Evolutionary conservation across 164 flowering plant genomes (phyloP), one percentile per base, ranked within the genome.

Genomic region (Euptelea pleiosperma): DNA sequence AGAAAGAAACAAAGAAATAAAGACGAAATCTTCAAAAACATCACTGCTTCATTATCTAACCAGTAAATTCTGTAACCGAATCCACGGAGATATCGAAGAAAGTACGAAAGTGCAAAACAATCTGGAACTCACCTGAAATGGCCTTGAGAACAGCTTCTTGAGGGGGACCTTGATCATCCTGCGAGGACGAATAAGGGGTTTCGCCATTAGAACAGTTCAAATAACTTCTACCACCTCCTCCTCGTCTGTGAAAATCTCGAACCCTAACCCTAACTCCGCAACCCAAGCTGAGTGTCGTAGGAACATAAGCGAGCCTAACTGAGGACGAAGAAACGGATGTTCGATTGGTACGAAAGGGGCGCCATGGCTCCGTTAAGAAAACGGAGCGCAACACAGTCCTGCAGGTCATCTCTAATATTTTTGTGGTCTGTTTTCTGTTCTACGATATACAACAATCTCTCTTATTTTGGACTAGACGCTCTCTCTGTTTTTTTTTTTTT

Each of bases 71-170:
- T n/a, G n/a, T n/a, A n/a, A n/a, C n/a, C n/a, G n/a, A n/a, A n/a
- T n/a, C n/a, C n/a, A n/a, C n/a, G n/a, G n/a, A n/a, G n/a, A n/a
- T n/a, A n/a, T n/a, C n/a, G n/a, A n/a, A n/a, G n/a, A n/a, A n/a
- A n/a, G n/a, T n/a, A n/a, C n/a, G n/a, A n/a, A n/a, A n/a, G n/a
- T n/a, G n/a, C n/a, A n/a, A n/a, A n/a, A n/a, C n/a, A n/a, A n/a
- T n/a, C n/a, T n/a, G 9, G 2, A 37, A 3, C 25, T 62, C 24
- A 86, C 96, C 96, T 64, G 96, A 82, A 71, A 89, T 84, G 45
- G 89, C 95, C 65, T 89, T 89, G 48, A 92, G 89, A 61, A 92
- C 80, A 42, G 86, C 96, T 67, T 92, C 96, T 44, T 92, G 98
- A 37, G 98, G 98, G 1, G 96, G 98, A 5, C 77, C 84, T 25